Percentiles rank a stretch among this genome's conserved stretches.
phyloP scores from a whole-genome alignment of 495 filamentous ascomycete species.

The Oleoguttula mirabilis region DNA sequence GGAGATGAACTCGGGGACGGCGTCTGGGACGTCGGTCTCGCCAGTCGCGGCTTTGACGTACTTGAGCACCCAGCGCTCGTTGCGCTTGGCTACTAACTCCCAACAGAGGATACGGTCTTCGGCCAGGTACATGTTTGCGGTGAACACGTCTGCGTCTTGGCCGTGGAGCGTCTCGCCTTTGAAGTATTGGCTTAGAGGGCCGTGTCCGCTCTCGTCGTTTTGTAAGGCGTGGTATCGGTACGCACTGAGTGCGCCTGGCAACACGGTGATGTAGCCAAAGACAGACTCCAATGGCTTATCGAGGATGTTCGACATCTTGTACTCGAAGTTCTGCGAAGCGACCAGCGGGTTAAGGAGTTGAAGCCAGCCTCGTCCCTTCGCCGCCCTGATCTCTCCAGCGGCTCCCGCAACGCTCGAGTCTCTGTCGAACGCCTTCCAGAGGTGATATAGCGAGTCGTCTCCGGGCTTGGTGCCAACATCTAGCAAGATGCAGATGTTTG shows the following conservation, averaged over 20 bases:
- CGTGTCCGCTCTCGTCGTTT: conserved; percentile 91
- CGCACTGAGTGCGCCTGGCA: conserved; percentile 87
- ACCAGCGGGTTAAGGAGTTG: conserved; percentile 90
- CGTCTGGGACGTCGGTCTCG: conserved; percentile 90
- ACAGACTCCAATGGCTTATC: conserved; percentile 96
- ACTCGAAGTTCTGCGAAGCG: conserved; percentile 97
- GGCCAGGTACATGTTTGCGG: conserved; percentile 97
- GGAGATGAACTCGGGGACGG: conserved; percentile 87
- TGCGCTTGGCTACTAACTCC: conserved; percentile 93
- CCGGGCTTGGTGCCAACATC: conserved; percentile 92
- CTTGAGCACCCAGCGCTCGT: conserved; percentile 92
- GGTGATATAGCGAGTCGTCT: conserved; percentile 77
- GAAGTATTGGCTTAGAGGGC: conserved; percentile 96
- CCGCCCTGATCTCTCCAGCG: conserved; percentile 89
- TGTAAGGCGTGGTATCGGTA: conserved; percentile 96
- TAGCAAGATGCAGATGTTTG: conserved; percentile 91
- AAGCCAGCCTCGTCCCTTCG: conserved; percentile 54
- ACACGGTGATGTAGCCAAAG: conserved; percentile 94
- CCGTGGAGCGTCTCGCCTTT: conserved; percentile 96
- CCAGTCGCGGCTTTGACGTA: conserved; percentile 93
- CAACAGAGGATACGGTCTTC: conserved; percentile 98
- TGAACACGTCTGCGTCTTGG: conserved; percentile 95
- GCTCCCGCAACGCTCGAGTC: conserved; percentile 95
- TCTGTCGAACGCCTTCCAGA: conserved; percentile 98
- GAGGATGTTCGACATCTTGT: conserved; percentile 99